Evolutionary conservation across 73 alveolate species (phyloP), one percentile per base, ranked within the genome.

Genomic region (Tetrahymena malaccensis): DNA sequence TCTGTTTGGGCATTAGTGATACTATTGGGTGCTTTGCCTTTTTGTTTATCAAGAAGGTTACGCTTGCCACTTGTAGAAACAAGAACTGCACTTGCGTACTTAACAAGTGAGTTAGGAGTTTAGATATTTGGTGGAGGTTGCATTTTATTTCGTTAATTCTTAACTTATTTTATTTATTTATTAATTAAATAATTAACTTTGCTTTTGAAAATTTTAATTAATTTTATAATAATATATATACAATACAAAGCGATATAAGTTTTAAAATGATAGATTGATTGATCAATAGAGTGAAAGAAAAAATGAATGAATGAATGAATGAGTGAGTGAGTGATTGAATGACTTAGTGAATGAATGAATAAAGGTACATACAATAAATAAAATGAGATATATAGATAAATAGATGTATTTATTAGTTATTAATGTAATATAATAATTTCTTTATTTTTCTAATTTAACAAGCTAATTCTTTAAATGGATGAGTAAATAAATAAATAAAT

Each of bases 51-150:
- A 85, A 85, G 95, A 43, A 85, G 93, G 27, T 85, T 85, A 22
- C 95, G 97, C 95, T 89, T 95, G 31, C 97, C 97, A 50, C 95
- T 85, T 7, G 97, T 95, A 13, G 97, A 95, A 50, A 95, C 97
- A 43, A 95, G 94, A 34, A 93, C 95, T 43, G 95, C 97, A 50
- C 95, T 95, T 27, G 97, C 97, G 35, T 95, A 95, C 94, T 95
- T 95, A 50, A 95, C 97, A 16, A 95, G 93, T 25, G 97, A 95
- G 84, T 95, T 95, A 21, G 97, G 97, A 21, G 97, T 94, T 31
- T 95, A 93, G 43, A 95, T 95, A 85, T 85, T 85, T 89, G 97
- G 97, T n/a, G 89, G 89, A 70, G 89, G 89, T 70, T 70, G 89
- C 89, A 70, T 70, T 70, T 70, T 70, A 70, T 70, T 70, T 70